Evolutionary conservation across 345 rosid genomes (phyloP).

Genomic region (Tarenaya hassleriana): DNA sequence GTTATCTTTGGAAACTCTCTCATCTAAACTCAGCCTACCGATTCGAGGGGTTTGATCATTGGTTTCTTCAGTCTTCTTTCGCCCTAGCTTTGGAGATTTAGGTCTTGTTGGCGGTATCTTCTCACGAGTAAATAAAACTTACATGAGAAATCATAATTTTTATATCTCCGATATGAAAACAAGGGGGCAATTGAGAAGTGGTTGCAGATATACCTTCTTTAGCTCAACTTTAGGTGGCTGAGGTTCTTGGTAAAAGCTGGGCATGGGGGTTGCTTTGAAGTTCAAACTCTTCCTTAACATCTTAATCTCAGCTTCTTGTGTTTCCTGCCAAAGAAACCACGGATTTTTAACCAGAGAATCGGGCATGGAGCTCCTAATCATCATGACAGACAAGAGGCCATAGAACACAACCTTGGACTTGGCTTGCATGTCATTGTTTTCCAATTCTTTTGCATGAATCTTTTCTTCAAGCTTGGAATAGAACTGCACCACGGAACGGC

Average conservation of each 20-base stretch:
- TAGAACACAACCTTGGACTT: conserved; percentile 70
- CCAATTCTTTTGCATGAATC: conserved; percentile 89
- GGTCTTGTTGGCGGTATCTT: conserved; percentile 95
- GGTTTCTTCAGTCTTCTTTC: conserved; percentile 68
- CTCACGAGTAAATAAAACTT: conserved; percentile 19
- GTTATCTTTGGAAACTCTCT: conserved; percentile 34
- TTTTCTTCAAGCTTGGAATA: conserved; percentile 95
- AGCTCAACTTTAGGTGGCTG: conserved; percentile 73
- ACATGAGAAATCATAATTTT: neutral
- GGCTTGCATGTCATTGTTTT: conserved; percentile 70
- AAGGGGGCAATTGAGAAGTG: conserved; percentile 14
- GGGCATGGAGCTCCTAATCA: conserved; percentile 4
- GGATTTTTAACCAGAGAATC: conserved; percentile 1
- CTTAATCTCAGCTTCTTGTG: conserved; percentile 93
- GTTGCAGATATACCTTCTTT: conserved; percentile 69
- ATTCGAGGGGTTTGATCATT: conserved; percentile 25
- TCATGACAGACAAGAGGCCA: conserved; percentile 7
- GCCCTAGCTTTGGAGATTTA: conserved; percentile 97
- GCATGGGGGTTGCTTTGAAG: conserved; percentile 99
- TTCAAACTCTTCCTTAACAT: conserved; percentile 81
- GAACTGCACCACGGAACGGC: conserved; percentile 46
- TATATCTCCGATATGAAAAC: neutral
- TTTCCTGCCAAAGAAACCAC: conserved; percentile 52
- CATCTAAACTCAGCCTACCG: conserved; percentile 71
- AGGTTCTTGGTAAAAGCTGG: conserved; percentile 96